Evolutionary conservation across 331 rosid species (phyloP).

Genomic region (Pyracantha coccinea): DNA sequence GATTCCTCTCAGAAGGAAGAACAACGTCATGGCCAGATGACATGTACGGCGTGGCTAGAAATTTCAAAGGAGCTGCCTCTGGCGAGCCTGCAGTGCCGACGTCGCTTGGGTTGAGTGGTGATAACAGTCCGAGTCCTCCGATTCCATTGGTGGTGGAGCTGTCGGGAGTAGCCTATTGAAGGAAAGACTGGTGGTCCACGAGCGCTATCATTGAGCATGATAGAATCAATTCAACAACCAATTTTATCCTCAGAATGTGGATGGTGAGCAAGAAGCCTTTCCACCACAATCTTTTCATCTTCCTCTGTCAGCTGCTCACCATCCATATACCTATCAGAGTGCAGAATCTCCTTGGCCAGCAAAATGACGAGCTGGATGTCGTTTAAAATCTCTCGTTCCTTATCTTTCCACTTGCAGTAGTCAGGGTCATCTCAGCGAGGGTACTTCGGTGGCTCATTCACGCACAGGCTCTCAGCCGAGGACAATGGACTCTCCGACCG

Average conservation of each 20-base stretch:
- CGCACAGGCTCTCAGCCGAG: background rate
- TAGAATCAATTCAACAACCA: conserved; percentile 78
- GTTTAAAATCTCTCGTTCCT: conserved; percentile 45
- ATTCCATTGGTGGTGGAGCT: too few species aligned
- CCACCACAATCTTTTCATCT: conserved; percentile 57
- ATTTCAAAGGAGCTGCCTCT: too few species aligned
- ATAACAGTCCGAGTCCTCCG: too few species aligned
- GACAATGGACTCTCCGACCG: too few species aligned
- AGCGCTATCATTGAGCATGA: conserved; percentile 24
- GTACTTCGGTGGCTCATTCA: conserved; percentile 22
- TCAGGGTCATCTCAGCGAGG: conserved; percentile 39
- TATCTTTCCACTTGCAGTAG: conserved; percentile 58
- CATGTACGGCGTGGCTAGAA: too few species aligned
- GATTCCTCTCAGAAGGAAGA: too few species aligned
- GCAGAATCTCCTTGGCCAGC: conserved; percentile 67
- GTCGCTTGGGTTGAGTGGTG: too few species aligned
- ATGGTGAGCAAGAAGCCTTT: conserved; percentile 70
- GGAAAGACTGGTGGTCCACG: too few species aligned
- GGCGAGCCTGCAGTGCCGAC: too few species aligned
- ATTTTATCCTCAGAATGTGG: conserved; percentile 76
- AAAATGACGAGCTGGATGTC: conserved; percentile 55
- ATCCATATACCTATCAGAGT: conserved; percentile 52
- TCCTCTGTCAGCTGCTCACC: conserved; percentile 44
- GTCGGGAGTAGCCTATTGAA: too few species aligned
- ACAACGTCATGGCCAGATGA: too few species aligned